Evolutionary conservation across 345 rosid species (phyloP).

Genomic region (Eucalyptus shirleyi): DNA sequence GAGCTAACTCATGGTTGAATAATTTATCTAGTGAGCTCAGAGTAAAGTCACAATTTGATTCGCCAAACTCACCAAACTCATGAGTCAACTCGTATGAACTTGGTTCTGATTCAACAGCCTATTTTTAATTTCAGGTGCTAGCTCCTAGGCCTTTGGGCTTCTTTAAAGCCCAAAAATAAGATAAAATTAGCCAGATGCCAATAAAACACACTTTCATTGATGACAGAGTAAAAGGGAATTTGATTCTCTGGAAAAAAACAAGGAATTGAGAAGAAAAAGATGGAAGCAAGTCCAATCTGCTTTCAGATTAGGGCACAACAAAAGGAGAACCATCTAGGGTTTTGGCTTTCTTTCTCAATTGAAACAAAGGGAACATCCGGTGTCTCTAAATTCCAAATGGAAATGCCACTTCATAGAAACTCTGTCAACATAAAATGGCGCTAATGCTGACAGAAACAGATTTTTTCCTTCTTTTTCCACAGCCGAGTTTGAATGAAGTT

Average conservation of each 20-base stretch:
- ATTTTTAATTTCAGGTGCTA: not conserved
- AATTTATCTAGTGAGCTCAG: not conserved
- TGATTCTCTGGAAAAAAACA: not conserved
- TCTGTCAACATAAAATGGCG: not conserved
- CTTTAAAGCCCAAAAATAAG: not conserved
- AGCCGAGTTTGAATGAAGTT: not conserved
- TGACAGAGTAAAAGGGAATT: not conserved
- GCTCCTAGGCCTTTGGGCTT: not conserved
- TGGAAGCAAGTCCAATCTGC: not conserved
- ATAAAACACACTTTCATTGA: not conserved
- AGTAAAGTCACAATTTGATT: not conserved
- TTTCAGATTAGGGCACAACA: not conserved
- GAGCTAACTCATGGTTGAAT: not conserved
- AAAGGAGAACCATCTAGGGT: not conserved
- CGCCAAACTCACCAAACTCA: not conserved
- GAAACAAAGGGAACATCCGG: not conserved
- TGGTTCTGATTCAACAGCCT: not conserved
- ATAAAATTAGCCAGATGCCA: not conserved
- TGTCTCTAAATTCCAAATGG: not conserved
- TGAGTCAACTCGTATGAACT: not conserved
- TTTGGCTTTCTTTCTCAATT: not conserved
- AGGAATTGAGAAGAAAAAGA: not conserved
- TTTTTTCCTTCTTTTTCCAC: not conserved
- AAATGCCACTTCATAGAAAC: not conserved
- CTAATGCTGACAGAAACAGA: not conserved